Evolutionary conservation across 1,139 yeast genomes (phyloP).

Genomic region (Kodamaea plutei): DNA sequence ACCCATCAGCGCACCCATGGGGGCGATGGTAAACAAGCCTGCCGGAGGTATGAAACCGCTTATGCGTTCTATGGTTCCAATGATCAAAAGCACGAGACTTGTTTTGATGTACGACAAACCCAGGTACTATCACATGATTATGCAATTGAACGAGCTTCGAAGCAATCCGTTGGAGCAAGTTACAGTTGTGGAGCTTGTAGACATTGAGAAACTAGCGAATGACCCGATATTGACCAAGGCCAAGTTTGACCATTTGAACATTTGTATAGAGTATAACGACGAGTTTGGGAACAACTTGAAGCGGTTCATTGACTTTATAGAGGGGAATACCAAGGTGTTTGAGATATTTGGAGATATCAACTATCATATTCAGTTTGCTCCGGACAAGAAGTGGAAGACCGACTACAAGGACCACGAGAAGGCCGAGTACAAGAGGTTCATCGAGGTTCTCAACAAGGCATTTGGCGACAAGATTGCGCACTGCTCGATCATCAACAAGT

Average conservation of each 20-base stretch:
- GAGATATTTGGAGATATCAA: constrained; percentile 23
- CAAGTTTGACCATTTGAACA: constrained; percentile 26
- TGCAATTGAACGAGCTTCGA: constrained; percentile 24
- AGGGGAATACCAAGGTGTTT: constrained; percentile 13
- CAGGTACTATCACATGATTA: constrained; percentile 25
- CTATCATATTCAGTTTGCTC: constrained; percentile 38
- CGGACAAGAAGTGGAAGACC: constrained; percentile 30
- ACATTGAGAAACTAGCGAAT: constrained; percentile 12
- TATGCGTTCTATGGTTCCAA: too few relatives aligned
- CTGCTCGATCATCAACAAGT: constrained; percentile 38
- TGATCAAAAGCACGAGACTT: constrained; percentile 20
- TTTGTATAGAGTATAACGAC: constrained; percentile 34
- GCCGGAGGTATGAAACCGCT: background rate
- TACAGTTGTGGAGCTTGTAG: constrained; percentile 20
- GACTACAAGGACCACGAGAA: constrained; percentile 27
- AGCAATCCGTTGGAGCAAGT: constrained; percentile 18
- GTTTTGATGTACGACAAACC: constrained; percentile 32
- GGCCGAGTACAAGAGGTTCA: constrained; percentile 23
- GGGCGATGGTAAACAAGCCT: background rate
- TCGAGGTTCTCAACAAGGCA: constrained; percentile 19
- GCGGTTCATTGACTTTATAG: constrained; percentile 21
- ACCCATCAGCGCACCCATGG: background rate
- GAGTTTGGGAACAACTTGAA: constrained; percentile 24
- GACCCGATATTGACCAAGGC: constrained; percentile 10
- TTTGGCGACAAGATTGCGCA: constrained; percentile 33